Conservation (phyloP, 805 yeast genomes). For the Hanseniaspora singularis region DNA sequence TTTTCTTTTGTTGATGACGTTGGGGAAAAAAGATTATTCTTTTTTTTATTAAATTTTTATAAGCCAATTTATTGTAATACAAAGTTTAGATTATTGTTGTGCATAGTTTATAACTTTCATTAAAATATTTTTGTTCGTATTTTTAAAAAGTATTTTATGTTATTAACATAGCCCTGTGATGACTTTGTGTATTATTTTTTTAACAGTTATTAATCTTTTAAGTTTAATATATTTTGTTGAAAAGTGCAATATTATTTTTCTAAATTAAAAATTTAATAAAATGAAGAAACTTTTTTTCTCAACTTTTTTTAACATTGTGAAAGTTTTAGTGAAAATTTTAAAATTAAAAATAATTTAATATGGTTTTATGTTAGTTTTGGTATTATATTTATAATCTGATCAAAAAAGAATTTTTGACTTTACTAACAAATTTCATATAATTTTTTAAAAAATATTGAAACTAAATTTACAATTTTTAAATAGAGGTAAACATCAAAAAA, state of each 20-base stretch:
- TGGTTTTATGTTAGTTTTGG: not conserved
- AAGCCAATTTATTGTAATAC: too few species aligned
- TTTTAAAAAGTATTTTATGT: not conserved
- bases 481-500: slow-evolving; percentile 97
- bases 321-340: too few species aligned
- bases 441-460: not conserved
- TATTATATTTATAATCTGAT: not conserved
- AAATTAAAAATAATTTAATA: too few species aligned
- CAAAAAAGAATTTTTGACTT: slow-evolving; percentile 6
- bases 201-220: too few species aligned
- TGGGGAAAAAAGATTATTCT: slow-evolving; percentile 10
- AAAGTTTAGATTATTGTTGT: not conserved
- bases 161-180: not conserved
- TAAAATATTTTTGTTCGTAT: too few species aligned
- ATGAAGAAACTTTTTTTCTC: too few species aligned
- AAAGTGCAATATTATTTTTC: too few species aligned
- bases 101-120: not conserved
- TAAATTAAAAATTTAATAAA: too few species aligned
- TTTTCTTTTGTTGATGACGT: slow-evolving; percentile 13
- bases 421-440: slow-evolving; percentile 14
- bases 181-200: too few species aligned
- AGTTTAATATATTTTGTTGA: too few species aligned
- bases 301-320: too few species aligned
- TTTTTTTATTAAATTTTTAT: too few species aligned
- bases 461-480: slow-evolving; percentile 17